Conservation (phyloP, 768 basidiomycete genomes). For the Rhodotorula kratochvilovae region DNA sequence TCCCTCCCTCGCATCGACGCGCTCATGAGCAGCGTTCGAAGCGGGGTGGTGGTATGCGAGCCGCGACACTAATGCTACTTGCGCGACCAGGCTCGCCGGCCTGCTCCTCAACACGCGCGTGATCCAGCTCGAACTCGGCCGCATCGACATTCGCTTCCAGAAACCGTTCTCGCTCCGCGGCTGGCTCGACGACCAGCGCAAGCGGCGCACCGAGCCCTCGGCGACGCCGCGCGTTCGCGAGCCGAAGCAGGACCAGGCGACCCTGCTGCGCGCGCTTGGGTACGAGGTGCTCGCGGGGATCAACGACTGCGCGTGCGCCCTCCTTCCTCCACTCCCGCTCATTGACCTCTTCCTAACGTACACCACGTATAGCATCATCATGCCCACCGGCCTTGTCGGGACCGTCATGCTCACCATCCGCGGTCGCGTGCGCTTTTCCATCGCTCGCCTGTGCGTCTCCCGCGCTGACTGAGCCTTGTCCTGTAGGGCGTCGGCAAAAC, state of each 20-base stretch:
- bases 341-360: neutral
- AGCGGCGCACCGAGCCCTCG: conserved; percentile 7
- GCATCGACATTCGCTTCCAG: conserved; percentile 43
- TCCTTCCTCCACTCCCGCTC: neutral
- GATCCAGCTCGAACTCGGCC: conserved; percentile 40
- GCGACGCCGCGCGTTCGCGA: neutral
- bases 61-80: neutral
- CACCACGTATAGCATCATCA: conserved; percentile 26
- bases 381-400: conserved; percentile 41
- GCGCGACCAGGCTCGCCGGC: conserved; percentile 5
- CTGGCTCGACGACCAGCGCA: conserved; percentile 35
- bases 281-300: conserved; percentile 40
- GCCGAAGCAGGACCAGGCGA: conserved; percentile 32
- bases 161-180: conserved; percentile 39
- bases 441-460: too few relatives aligned
- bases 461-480: too few relatives aligned
- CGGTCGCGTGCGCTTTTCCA: conserved; percentile 25
- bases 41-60: too few relatives aligned
- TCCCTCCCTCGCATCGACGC: neutral
- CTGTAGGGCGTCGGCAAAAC: conserved; percentile 37
- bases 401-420: conserved; percentile 40
- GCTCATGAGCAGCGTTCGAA: neutral
- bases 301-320: conserved; percentile 28
- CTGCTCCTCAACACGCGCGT: conserved; percentile 25
- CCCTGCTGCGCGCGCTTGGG: conserved; percentile 34